Percentiles rank a stretch among this genome's conserved stretches.
These are phyloP conservation scores for Sarocladium brachiariae DNA, from an alignment of 2,329 filamentous ascomycete genomes.

Conservation along the genomic window DNA sequence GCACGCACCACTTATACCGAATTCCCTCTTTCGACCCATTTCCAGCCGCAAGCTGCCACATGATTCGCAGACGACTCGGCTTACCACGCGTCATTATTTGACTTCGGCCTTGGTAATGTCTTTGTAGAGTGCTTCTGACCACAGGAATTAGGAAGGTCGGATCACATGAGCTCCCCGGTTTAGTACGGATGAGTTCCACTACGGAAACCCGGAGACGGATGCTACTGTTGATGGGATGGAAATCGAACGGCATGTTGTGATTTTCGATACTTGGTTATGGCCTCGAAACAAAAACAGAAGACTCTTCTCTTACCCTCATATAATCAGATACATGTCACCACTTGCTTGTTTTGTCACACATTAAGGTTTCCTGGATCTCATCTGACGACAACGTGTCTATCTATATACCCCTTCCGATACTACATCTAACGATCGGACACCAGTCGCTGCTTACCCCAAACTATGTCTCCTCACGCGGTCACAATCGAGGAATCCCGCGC, in stretches of 20 bases:
- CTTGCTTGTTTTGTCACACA: not conserved
- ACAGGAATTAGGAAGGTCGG: not conserved
- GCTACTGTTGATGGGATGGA: no score
- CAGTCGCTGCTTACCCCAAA: no score
- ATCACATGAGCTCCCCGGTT: not conserved
- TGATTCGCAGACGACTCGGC: conserved; percentile 1
- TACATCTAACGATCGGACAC: no score
- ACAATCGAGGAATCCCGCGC: conserved; percentile 13
- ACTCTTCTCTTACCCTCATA: no score
- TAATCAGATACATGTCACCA: no score
- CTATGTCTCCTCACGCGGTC: conserved; percentile 38
- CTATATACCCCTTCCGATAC: conserved; percentile 2
- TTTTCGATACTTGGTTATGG: no score
- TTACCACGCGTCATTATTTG: not conserved
- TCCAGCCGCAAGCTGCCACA: not conserved
- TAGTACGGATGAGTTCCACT: not conserved
- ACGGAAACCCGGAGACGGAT: not conserved
- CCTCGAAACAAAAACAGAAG: no score
- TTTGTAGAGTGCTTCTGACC: not conserved
- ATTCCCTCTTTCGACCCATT: no score
- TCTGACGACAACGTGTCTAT: not conserved
- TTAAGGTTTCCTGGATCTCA: not conserved
- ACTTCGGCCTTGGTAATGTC: not conserved
- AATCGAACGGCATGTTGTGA: no score
- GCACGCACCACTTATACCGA: no score